phyloP scores from a whole-genome alignment of 352 stramenopile genomes.

The Phytophthora tentaculata region DNA sequence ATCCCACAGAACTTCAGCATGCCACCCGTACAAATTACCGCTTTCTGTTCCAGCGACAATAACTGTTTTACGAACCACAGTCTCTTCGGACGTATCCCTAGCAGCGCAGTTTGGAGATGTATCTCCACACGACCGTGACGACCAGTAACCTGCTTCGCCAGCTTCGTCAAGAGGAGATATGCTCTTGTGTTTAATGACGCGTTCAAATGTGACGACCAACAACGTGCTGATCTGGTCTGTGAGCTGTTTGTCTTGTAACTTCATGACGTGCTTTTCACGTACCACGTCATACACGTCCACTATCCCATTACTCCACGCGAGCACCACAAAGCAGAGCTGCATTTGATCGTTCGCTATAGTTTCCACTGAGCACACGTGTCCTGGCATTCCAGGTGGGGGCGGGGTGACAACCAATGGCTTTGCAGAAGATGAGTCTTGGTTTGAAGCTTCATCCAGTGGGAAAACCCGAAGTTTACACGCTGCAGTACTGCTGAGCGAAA shows the following conservation, averaged over 20 bases:
- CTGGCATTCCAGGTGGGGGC: background rate
- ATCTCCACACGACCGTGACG: slow-evolving; percentile 14
- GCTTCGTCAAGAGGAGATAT: background rate
- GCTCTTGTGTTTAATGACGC: background rate
- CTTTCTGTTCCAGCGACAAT: slow-evolving; percentile 48
- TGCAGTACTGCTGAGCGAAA: slow-evolving; percentile 34
- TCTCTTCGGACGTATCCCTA: slow-evolving; percentile 1
- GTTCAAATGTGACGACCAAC: slow-evolving; percentile 22
- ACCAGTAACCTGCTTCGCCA: slow-evolving; percentile 10
- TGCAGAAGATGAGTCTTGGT: background rate
- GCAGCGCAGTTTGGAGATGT: background rate
- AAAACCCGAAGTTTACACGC: slow-evolving; percentile 32
- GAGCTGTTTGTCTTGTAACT: slow-evolving; percentile 56
- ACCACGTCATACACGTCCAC: slow-evolving; percentile 48
- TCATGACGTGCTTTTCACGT: slow-evolving; percentile 28
- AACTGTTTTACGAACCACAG: slow-evolving; percentile 1
- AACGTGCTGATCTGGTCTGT: slow-evolving; percentile 51
- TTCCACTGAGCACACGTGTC: slow-evolving; percentile 28
- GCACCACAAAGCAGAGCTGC: slow-evolving; percentile 36
- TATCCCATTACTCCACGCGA: slow-evolving; percentile 59
- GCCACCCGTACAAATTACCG: slow-evolving; percentile 51
- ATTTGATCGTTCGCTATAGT: slow-evolving; percentile 19
- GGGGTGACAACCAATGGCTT: slow-evolving; percentile 27
- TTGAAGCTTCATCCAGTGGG: slow-evolving; percentile 8
- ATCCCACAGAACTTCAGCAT: slow-evolving; percentile 7